Conservation (phyloP, 2,329 filamentous ascomycete species). For the Pyrenochaeta sp. region DNA sequence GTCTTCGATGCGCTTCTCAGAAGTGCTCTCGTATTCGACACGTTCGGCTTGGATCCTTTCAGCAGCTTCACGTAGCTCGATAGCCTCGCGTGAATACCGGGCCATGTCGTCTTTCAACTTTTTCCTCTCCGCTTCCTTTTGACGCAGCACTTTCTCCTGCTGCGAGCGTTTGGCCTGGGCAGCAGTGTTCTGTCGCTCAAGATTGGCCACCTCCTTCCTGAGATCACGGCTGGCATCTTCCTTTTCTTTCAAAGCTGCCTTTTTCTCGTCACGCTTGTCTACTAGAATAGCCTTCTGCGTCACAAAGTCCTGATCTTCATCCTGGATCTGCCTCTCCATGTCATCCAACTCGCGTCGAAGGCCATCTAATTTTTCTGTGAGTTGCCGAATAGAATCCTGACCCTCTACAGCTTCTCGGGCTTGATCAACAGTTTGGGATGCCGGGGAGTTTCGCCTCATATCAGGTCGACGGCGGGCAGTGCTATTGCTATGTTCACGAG, state of each 20-base stretch:
- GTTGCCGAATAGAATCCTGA: conserved; percentile 66
- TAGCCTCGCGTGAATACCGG: conserved; percentile 72
- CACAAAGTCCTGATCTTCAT: conserved; percentile 62
- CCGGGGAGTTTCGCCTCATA: conserved; percentile 78
- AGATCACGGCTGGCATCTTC: conserved; percentile 88
- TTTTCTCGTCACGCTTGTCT: conserved; percentile 80
- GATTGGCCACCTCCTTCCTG: conserved; percentile 78
- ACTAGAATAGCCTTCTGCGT: conserved; percentile 61
- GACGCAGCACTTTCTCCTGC: conserved; percentile 74
- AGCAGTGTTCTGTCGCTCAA: conserved; percentile 81
- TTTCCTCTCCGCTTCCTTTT: conserved; percentile 72
- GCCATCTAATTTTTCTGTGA: conserved; percentile 81
- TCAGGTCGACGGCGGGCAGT: conserved; percentile 67
- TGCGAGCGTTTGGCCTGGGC: conserved; percentile 80
- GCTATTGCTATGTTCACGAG: conserved; percentile 70
- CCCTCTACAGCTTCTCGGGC: conserved; percentile 49
- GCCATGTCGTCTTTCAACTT: conserved; percentile 74
- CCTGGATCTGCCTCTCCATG: conserved; percentile 71
- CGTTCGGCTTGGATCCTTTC: conserved; percentile 55
- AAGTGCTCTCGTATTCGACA: conserved; percentile 39
- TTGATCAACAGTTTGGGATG: conserved; percentile 57
- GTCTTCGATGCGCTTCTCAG: conserved; percentile 51
- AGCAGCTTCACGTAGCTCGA: conserved; percentile 61
- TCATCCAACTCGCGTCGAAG: conserved; percentile 87
- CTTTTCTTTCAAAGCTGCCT: conserved; percentile 81